Conservation (phyloP, 2,329 filamentous ascomycete genomes). For the Xylariaceae sp. region DNA sequence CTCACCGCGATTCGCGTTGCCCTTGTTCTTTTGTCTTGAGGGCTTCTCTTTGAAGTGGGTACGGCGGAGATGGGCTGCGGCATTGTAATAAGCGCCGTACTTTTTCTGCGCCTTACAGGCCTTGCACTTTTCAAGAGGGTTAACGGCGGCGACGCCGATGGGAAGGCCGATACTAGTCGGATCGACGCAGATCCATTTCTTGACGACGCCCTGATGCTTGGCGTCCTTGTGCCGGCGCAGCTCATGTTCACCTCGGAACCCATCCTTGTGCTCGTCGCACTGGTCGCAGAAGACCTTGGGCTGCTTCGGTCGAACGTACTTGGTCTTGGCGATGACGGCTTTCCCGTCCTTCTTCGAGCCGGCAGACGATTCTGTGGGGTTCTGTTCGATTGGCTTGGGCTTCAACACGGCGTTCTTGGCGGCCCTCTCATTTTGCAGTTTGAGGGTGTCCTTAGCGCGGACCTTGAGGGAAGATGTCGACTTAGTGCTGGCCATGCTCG, state of each 20-base stretch:
- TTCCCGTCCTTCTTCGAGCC: constrained; percentile 38
- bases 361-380: constrained; percentile 15
- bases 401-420: constrained; percentile 32
- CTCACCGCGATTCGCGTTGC: constrained; percentile 24
- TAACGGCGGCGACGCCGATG: constrained; percentile 47
- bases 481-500: constrained; percentile 36
- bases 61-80: constrained; percentile 81
- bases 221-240: constrained; percentile 61
- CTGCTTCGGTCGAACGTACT: constrained; percentile 60
- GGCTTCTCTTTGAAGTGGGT: constrained; percentile 75
- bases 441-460: constrained; percentile 44
- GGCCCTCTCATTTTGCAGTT: constrained; percentile 41
- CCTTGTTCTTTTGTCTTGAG: constrained; percentile 39
- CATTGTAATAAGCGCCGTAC: constrained; percentile 93
- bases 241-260: constrained; percentile 85
- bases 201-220: constrained; percentile 57
- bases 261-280: constrained; percentile 69
- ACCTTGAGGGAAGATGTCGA: constrained; percentile 42
- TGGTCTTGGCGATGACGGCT: constrained; percentile 36
- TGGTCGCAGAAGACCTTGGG: constrained; percentile 64
- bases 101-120: constrained; percentile 71
- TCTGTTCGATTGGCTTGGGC: constrained; percentile 39
- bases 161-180: constrained; percentile 37
- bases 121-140: constrained; percentile 76
- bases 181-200: constrained; percentile 56